Evolutionary conservation across 129 eudicot species (phyloP).

Genomic region (Centaurea solstitialis): DNA sequence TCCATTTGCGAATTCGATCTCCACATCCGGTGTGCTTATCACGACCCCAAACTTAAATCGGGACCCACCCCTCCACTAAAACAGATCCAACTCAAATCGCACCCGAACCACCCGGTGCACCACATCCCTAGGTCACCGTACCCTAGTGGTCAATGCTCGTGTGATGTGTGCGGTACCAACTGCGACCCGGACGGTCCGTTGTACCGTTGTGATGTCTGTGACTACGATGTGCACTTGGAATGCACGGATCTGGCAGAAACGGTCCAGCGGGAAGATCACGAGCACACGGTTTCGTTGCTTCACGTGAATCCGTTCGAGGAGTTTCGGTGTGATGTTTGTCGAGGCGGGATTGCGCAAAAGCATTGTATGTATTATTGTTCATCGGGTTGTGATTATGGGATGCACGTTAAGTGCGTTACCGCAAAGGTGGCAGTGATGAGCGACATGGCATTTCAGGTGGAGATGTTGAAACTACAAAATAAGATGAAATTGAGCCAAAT

Average conservation of each 20-base stretch:
- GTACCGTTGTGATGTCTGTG: conserved; percentile 17
- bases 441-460: conserved; percentile 8
- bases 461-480: conserved; percentile 21
- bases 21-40: conserved; percentile 29
- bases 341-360: conserved; percentile 2
- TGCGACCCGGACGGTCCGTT: not conserved
- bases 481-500: conserved; percentile 18
- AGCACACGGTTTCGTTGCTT: conserved; percentile 13
- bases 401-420: conserved; percentile 21
- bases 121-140: conserved; percentile 5
- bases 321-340: conserved; percentile 19
- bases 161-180: conserved; percentile 22
- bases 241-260: conserved; percentile 18
- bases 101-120: conserved; percentile 12
- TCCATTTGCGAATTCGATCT: conserved; percentile 28
- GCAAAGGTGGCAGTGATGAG: conserved; percentile 7
- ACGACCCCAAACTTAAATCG: conserved; percentile 12
- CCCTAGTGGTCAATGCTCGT: not conserved
- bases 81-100: conserved; percentile 16
- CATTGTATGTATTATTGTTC: conserved; percentile 23
- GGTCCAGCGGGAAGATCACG: conserved; percentile 2
- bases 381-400: conserved; percentile 26
- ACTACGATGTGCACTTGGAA: conserved; percentile 14
- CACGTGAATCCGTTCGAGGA: not conserved
- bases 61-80: not conserved